Base-by-base conservation (phyloP, 1,139 yeast species). In the Blastobotrys aristatus region DNA sequence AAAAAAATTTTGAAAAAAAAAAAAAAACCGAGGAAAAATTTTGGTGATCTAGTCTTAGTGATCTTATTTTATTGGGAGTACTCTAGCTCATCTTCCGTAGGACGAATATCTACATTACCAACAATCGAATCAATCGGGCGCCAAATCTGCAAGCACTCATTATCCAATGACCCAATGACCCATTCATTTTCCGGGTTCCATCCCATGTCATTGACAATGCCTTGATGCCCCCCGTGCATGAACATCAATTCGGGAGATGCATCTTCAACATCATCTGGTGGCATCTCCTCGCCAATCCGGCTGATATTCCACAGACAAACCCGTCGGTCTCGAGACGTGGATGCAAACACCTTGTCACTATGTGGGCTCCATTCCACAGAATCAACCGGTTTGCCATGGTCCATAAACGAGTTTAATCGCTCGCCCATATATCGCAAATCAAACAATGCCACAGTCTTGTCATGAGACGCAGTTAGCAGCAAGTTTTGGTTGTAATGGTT, bases 131-230 rank as follows among this genome's bases (percentile, higher is more conserved):
- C 44, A 22, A 34, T 11, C 1, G 60, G 58, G 16, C 54, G 40
- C 97, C 97, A 90, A 2, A 88, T 68, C 56, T 89, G 97, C 17
- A 87, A 70, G 3, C 95, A 80, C 60, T 89, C 97, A 60, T 86
- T 92, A 0, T 92, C 81, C 3, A 87, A 94, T 62, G 92, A 82
- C 1, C 88, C 84, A 40, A 87, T 57, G 69, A 84, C 72, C 85
- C 88, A 81, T 14, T 80, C 77, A 55, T 83, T 85, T 57, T 80
- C 53, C 1, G 77, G 75, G 45, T 86, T 84, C 96, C 97, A 90
- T 40, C 80, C 77, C 45, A 89, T 72, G 59, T 90, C 97, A 58
- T 84, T 84, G 7, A 90, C 88, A 6, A 94, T 90, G 36, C 84
- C 70, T 76, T 90, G 79, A 64, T 92, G 98, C 0, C 98, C 98